Conservation (phyloP, 768 basidiomycete genomes). For the Gautieria morchelliformis region DNA sequence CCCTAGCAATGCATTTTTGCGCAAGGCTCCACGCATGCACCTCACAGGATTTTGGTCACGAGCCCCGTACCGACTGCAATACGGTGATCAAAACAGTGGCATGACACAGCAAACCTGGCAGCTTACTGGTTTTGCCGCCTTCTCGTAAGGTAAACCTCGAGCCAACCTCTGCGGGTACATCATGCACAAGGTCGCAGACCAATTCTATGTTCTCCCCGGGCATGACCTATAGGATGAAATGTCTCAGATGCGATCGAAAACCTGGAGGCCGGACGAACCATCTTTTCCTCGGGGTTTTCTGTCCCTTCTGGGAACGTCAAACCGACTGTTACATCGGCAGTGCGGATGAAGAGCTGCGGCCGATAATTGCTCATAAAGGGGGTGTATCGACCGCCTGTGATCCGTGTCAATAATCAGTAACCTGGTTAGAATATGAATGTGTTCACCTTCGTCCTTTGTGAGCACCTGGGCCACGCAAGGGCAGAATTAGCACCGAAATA, state of each 20-base stretch:
- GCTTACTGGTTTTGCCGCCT: conserved; percentile 84
- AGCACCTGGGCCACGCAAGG: conserved; percentile 40
- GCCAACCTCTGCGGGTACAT: conserved; percentile 84
- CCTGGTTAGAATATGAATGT: conserved; percentile 1
- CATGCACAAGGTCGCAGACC: conserved; percentile 70
- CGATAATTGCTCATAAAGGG: conserved; percentile 93
- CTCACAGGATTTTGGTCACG: conserved; percentile 66
- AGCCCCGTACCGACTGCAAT: conserved; percentile 83
- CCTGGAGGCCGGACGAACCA: conserved; percentile 39
- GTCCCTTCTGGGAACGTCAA: conserved; percentile 85
- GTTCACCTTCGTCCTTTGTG: conserved; percentile 69
- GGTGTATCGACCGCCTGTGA: conserved; percentile 66
- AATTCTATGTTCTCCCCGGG: conserved; percentile 97
- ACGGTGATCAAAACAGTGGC: neutral
- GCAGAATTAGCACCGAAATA: conserved; percentile 1
- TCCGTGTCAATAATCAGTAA: neutral
- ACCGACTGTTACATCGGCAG: conserved; percentile 82
- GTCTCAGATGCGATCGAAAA: conserved; percentile 3
- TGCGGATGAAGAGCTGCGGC: conserved; percentile 92
- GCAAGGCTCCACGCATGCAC: neutral
- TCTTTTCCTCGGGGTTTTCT: conserved; percentile 72
- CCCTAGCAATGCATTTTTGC: neutral
- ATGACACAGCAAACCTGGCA: neutral
- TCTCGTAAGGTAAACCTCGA: conserved; percentile 93
- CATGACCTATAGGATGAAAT: conserved; percentile 57